phyloP scores from a whole-genome alignment of 192 early-diverging fungal genomes.

The Rhizophagus sp. region DNA sequence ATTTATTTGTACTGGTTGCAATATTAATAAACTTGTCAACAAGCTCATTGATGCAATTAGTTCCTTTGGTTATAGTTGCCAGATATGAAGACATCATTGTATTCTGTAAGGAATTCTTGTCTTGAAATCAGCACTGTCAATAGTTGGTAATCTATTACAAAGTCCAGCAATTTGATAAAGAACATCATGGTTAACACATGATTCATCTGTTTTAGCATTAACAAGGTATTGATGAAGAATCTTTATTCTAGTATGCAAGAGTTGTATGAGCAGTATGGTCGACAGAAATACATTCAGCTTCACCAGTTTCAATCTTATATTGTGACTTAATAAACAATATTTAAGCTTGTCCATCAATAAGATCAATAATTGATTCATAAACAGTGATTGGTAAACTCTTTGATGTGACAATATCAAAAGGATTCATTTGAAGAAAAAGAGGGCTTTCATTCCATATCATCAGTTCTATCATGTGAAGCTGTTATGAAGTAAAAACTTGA shows the following conservation, averaged over 20 bases:
- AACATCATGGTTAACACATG: conserved; percentile 68
- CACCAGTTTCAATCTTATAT: conserved; percentile 82
- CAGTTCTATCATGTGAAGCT: conserved; percentile 92
- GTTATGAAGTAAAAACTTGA: conserved; percentile 97
- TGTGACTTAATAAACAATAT: conserved; percentile 62
- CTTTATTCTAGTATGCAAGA: conserved; percentile 66
- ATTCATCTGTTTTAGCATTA: conserved; percentile 58
- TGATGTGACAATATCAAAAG: conserved; percentile 48
- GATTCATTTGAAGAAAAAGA: conserved; percentile 73
- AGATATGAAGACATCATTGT: conserved; percentile 82
- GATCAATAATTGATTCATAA: conserved; percentile 79
- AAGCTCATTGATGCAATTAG: conserved; percentile 60
- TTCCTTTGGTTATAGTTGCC: conserved; percentile 76
- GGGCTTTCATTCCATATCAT: conserved; percentile 72
- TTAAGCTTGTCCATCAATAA: conserved; percentile 53
- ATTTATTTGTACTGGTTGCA: conserved; percentile 14
- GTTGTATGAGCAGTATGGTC: conserved; percentile 79
- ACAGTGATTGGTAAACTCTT: conserved; percentile 74
- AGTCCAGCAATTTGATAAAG: conserved; percentile 77
- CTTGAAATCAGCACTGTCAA: conserved; percentile 66
- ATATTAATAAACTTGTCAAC: conserved; percentile 31
- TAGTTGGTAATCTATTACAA: conserved; percentile 69
- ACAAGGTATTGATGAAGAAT: conserved; percentile 71
- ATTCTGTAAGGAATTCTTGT: conserved; percentile 75
- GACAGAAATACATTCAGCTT: conserved; percentile 86